These are phyloP conservation scores for Phytophthora pinifolia DNA, from an alignment of 352 stramenopile species.

Conservation along the genomic window DNA sequence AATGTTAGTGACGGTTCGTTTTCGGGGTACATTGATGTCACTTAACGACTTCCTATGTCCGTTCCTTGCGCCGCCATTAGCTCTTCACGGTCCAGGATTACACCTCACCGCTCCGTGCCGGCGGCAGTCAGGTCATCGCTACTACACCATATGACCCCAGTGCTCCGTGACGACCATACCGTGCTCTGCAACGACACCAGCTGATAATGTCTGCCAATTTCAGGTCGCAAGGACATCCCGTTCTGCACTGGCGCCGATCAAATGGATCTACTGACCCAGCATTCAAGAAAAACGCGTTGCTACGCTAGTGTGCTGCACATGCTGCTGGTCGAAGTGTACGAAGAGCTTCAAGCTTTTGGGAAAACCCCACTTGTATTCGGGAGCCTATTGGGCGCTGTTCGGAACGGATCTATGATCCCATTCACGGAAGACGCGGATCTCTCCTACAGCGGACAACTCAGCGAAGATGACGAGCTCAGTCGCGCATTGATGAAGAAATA, in stretches of 20 bases:
- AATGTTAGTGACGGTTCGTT: no score
- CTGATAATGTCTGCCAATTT: constrained; percentile 53
- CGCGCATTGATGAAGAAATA: constrained; percentile 32
- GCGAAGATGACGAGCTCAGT: constrained; percentile 7
- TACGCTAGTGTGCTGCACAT: constrained; percentile 55
- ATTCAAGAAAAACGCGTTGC: constrained; percentile 29
- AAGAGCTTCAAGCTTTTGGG: constrained; percentile 29
- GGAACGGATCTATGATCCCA: constrained; percentile 48
- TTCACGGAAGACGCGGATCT: constrained; percentile 58
- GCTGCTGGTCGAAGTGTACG: constrained; percentile 55
- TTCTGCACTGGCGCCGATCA: constrained; percentile 46
- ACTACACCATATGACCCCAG: constrained; percentile 18
- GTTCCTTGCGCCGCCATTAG: no score
- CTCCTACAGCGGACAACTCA: constrained; percentile 27
- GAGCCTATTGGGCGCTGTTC: constrained; percentile 47
- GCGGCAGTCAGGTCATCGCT: constrained; percentile 23
- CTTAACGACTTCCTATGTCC: no score
- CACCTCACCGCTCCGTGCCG: no score
- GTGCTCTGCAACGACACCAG: constrained; percentile 18
- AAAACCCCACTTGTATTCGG: constrained; percentile 36
- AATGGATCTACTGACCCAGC: constrained; percentile 39
- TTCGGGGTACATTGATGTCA: no score
- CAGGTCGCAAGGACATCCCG: constrained; percentile 39
- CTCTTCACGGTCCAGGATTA: no score
- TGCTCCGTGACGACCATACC: constrained; percentile 24